Base-by-base conservation (phyloP, 202 grass and related monocot genomes). In the Setaria viridis region DNA sequence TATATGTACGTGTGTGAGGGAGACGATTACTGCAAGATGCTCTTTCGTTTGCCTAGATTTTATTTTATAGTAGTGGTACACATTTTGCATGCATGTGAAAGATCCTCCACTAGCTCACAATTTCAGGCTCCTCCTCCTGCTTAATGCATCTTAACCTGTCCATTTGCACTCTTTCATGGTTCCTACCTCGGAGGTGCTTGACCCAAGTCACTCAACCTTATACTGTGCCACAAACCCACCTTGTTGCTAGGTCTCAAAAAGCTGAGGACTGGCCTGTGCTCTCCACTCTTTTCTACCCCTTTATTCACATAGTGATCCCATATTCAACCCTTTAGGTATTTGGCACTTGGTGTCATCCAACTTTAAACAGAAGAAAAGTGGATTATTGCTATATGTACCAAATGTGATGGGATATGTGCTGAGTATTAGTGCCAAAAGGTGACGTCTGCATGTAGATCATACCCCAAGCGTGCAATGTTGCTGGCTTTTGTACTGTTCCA, bases 321-420 rank as follows among this genome's bases (percentile, higher is more conserved):
- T 92, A 92, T 92, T 95, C 85, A 90, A 92, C 88, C 70, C 86
- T 91, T 88, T 76, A 86, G 43, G 76, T 74, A 80, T 94, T 86
- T 78, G 85, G 88, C 83, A 75, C 90, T 67, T 37, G 55, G 67
- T 77, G 78, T 25, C 85, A 82, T 77, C 35, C 81, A 73, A 66
- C 88, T 95, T 87, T 91, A 82, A 91, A 90, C 88, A 85, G 53
- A 76, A 78, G 54, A 70, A 53, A 85, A 46, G 59, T 34, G 4
- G 63, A 48, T 29, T 62, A 16, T 73, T 88, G 71, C 64, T 59
- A 72, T 77, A 15, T 55, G 48, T 58, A 72, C 74, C 74, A 65
- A 80, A 74, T 46, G 53, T 9, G 67, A 41, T 84, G 29, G 46
- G 54, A 19, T 85, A 62, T 54, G 70, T 70, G 41, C 6, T 62